phyloP scores from a whole-genome alignment of 2,329 filamentous ascomycete genomes.

The Ilyonectria sp. region DNA sequence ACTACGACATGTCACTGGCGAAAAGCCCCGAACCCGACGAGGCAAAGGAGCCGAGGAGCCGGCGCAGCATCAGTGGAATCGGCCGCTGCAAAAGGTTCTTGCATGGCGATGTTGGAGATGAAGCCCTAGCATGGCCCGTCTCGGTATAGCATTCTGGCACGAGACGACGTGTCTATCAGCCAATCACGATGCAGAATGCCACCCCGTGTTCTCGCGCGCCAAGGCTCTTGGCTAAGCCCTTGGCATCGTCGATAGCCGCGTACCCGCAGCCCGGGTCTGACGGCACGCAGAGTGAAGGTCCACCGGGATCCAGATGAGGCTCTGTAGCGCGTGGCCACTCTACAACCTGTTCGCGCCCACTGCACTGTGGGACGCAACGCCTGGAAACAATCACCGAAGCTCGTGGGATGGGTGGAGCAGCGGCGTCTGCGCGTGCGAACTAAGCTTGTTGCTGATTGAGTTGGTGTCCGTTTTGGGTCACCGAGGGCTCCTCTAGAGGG shows the following conservation, averaged over 20 bases:
- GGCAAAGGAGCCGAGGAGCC: neutral
- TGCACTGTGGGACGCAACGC: neutral
- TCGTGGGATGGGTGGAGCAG: conserved; percentile 13
- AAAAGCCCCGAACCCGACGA: neutral
- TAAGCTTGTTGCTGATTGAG: conserved; percentile 39
- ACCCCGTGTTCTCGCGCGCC: conserved; percentile 42
- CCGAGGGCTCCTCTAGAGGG: conserved; percentile 21
- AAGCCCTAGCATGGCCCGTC: conserved; percentile 13
- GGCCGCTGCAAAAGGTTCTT: neutral
- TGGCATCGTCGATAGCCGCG: conserved; percentile 32
- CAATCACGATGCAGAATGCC: conserved; percentile 33
- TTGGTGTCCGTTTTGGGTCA: conserved; percentile 39
- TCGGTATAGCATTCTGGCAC: conserved; percentile 41
- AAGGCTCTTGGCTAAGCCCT: conserved; percentile 41
- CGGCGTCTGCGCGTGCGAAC: conserved; percentile 28
- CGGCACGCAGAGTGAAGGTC: conserved; percentile 11
- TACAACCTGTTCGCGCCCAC: no score
- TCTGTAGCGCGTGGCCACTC: conserved; percentile 16
- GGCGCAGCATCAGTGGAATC: neutral
- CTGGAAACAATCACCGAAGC: conserved; percentile 40
- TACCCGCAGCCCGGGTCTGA: conserved; percentile 19
- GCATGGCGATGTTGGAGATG: neutral
- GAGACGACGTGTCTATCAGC: conserved; percentile 31
- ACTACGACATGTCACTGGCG: neutral
- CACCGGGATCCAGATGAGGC: neutral